Evolutionary conservation across 495 filamentous ascomycete genomes (phyloP).

Genomic region (Glarea lozoyensis): DNA sequence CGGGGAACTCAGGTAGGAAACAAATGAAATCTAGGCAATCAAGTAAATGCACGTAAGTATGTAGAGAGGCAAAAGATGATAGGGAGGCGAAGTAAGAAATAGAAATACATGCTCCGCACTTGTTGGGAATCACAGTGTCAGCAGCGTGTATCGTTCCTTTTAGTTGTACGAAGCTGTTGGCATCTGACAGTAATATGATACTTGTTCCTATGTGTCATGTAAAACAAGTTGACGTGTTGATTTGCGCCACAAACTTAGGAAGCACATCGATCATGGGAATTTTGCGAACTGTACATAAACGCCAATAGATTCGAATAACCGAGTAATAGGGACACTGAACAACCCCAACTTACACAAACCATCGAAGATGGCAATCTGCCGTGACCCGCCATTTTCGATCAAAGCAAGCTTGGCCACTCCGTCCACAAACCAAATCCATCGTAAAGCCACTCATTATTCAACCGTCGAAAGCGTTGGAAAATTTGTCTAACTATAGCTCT

Average conservation of each 20-base stretch:
- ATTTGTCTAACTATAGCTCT: not conserved
- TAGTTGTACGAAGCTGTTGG: conserved; percentile 2
- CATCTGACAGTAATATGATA: conserved; percentile 5
- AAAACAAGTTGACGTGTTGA: conserved; percentile 5
- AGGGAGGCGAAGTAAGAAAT: not conserved
- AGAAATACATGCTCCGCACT: not conserved
- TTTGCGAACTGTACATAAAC: too few species aligned
- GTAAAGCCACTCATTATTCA: conserved; percentile 5
- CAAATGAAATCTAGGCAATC: too few species aligned
- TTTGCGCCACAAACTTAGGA: not conserved
- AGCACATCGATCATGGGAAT: too few species aligned
- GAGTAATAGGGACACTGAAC: conserved; percentile 1
- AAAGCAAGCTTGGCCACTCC: conserved; percentile 2
- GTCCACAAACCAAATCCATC: not conserved
- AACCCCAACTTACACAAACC: conserved; percentile 6
- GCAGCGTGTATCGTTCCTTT: not conserved
- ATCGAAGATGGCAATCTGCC: not conserved
- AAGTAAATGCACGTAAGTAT: too few species aligned
- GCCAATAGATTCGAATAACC: conserved; percentile 5
- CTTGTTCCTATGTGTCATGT: not conserved
- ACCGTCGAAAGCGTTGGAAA: not conserved
- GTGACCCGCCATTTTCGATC: conserved; percentile 5
- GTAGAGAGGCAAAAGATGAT: not conserved
- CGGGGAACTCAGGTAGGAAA: too few species aligned
- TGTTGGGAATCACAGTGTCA: not conserved